Evolutionary conservation across 495 filamentous ascomycete genomes (phyloP).

Genomic region (Staphylotrichum tortipilum): DNA sequence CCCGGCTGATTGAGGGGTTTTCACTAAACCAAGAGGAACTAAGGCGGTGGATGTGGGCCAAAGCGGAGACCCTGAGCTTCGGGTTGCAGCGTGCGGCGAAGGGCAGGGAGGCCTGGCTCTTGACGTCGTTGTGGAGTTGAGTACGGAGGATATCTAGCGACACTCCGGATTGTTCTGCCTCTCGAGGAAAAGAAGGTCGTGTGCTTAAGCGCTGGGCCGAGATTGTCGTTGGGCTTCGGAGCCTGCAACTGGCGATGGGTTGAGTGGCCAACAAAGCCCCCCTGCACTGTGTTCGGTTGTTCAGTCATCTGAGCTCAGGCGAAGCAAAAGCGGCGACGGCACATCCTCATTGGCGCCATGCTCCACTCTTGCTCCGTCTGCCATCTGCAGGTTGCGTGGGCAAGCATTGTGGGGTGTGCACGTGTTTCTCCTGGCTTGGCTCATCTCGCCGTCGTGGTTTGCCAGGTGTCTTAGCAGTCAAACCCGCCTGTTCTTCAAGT

Average conservation of each 20-base stretch:
- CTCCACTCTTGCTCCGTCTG: no score
- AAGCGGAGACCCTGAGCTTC: background rate
- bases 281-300: background rate
- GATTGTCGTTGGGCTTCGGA: background rate
- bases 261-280: no score
- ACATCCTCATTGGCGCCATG: no score
- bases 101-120: no score
- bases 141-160: no score
- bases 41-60: slow-evolving; percentile 2
- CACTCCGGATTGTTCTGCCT: no score
- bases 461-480: background rate
- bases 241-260: background rate
- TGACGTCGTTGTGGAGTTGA: background rate
- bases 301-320: background rate
- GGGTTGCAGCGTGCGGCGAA: background rate
- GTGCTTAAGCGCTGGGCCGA: background rate
- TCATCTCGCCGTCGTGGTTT: background rate
- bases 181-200: background rate
- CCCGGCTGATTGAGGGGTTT: slow-evolving; percentile 12
- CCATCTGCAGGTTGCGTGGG: no score
- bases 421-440: background rate
- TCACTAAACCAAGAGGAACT: slow-evolving; percentile 9
- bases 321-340: background rate
- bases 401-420: background rate
- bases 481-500: no score